A percentile compares a stretch with the other conserved stretches of the same genome.
These are phyloP conservation scores for Calonectria pseudoreteaudii DNA, from an alignment of 2,329 filamentous ascomycete genomes.

Conservation along the genomic window DNA sequence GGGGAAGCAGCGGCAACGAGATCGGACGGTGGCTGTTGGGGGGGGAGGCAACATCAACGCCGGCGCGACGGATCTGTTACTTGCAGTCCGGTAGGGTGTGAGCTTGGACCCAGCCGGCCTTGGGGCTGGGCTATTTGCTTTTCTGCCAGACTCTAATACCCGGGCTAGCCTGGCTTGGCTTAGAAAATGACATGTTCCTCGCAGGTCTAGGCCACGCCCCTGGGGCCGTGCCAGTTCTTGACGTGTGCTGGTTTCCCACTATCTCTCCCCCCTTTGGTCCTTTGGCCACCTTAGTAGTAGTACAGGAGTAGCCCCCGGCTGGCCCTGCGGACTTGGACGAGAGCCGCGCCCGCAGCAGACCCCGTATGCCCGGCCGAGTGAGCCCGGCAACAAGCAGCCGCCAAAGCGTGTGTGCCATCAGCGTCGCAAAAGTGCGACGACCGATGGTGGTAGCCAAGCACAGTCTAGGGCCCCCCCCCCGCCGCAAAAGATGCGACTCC, in stretches of 20 bases:
- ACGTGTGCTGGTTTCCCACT: background rate
- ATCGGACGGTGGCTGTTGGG: constrained; percentile 1
- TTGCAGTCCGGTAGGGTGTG: background rate
- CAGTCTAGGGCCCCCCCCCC: background rate
- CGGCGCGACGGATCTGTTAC: background rate
- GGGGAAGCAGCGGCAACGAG: background rate
- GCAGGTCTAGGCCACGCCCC: background rate
- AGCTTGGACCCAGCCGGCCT: background rate
- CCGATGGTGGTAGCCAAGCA: background rate
- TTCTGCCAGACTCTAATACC: background rate
- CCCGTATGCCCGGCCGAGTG: background rate
- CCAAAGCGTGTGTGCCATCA: background rate
- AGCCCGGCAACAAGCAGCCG: background rate
- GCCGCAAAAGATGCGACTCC: background rate
- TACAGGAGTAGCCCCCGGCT: background rate
- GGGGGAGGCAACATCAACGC: background rate
- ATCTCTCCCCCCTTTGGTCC: too few relatives aligned
- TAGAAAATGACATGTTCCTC: background rate
- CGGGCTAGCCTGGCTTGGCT: background rate
- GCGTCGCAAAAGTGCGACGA: background rate
- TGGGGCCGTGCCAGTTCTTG: background rate
- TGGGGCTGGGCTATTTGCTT: background rate
- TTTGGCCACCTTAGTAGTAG: background rate
- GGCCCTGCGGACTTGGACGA: background rate
- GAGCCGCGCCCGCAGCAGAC: background rate